Evolutionary conservation across 345 rosid genomes (phyloP), one percentile per base, ranked within the genome.

Genomic region (Gossypium rotundifolium): DNA sequence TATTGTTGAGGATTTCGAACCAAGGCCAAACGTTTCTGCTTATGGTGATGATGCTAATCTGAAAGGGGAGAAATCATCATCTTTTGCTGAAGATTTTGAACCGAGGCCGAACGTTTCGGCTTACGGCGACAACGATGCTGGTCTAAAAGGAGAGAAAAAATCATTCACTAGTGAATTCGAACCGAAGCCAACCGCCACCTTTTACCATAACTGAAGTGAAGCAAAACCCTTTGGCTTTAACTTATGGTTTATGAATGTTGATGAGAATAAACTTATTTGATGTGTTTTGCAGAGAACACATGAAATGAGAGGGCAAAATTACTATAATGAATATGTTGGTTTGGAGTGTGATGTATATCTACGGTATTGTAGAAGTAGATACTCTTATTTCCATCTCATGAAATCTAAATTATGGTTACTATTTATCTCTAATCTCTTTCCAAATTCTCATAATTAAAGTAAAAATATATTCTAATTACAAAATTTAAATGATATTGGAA

Each of bases 11-110:
- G 38, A 42, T 33, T 72, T 76, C 0, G 73, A 80, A 17, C 77
- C 83, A 0, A 52, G 80, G 10, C 81, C 77, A 0, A 69, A 29
- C 13, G 1, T 45, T 3, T 29, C 77, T 0, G 11, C 49, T 18
- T 79, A 76, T 5, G 79, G 58, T 12, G 64, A 25, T 5, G 73
- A 61, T 58, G 70, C 40, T 20, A 9, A 29, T 25, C 53, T 45
- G 0, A 65, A 65, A 11, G 53, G 33, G 25, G 13, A 49, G 22
- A 23, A 23, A 13, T 3, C 0, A 44, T 20, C 51, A 2, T 44
- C 46, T 6, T 44, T 44, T 44, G 9, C 3, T 11, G 4, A 3
- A 23, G 74, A n/a, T 13, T 62, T 62, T 8, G 42, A 29, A 29
- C 20, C 66, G 0, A 49, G 54, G n/a, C 54, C 54, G 17, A 49